These are phyloP conservation scores for Talaromyces sp. DNA, from an alignment of 2,329 filamentous ascomycete species.

Conservation along the genomic window DNA sequence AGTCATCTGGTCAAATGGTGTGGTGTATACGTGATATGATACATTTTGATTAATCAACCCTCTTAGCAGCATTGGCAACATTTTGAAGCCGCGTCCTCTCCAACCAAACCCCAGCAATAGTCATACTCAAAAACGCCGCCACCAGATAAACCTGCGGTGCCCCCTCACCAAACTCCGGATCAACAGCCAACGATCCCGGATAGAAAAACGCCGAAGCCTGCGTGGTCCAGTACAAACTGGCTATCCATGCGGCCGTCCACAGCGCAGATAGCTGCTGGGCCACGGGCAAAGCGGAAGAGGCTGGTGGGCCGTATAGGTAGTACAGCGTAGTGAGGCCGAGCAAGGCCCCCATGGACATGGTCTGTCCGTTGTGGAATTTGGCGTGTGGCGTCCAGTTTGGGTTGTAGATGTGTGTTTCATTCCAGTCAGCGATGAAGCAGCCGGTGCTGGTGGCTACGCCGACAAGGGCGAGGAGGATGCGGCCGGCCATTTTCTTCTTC, in stretches of 20 bases:
- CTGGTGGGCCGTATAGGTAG: constrained; percentile 23
- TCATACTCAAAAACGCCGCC: constrained; percentile 1
- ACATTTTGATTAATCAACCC: neutral
- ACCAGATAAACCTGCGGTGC: constrained; percentile 29
- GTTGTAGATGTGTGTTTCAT: constrained; percentile 44
- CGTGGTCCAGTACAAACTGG: constrained; percentile 40
- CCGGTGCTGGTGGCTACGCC: constrained; percentile 13
- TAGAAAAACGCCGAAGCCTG: constrained; percentile 42
- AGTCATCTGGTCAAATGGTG: too few species aligned
- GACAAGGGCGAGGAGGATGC: constrained; percentile 13
- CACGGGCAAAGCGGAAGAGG: neutral
- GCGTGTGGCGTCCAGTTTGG: constrained; percentile 47
- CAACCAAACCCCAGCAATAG: constrained; percentile 1
- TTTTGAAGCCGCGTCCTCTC: neutral
- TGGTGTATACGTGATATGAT: neutral
- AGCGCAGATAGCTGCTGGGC: constrained; percentile 10
- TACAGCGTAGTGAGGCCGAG: constrained; percentile 36
- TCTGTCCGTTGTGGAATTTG: constrained; percentile 49
- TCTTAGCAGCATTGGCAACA: neutral
- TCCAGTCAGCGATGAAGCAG: constrained; percentile 31
- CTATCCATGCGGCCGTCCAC: constrained; percentile 31
- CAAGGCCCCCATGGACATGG: constrained; percentile 42
- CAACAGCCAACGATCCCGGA: constrained; percentile 38
- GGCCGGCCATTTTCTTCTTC: constrained; percentile 1
- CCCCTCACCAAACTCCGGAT: constrained; percentile 42